Base-by-base conservation (phyloP, 108 stramenopile genomes). In the Conticribra weissflogii region DNA sequence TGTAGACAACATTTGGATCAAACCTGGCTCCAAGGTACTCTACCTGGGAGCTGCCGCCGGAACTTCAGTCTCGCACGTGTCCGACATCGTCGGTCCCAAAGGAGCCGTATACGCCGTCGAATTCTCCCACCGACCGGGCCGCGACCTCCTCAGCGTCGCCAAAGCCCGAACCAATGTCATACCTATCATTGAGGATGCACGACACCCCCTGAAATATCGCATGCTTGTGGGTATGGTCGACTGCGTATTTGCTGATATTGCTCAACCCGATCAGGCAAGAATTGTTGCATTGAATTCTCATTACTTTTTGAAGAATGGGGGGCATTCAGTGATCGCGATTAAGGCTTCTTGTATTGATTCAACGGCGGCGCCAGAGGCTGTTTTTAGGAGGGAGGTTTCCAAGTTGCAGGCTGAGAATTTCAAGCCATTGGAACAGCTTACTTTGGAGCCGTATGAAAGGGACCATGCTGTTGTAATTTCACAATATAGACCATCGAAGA, bases 191-290 rank as follows among this genome's bases (percentile, higher is more conserved):
- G 99, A 99, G 75, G 99, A 99, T 82, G 99, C 99, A 14, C 82
- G 99, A 36, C 99, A 99, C 86, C 99, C 99, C 24, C 88, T 98
- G 24, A 99, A 99, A 81, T 99, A 99, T 82, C 91, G 99, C 41
- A 99, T 99, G 99, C 78, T 98, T 57, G 93, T 98, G 63, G 98
- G 98, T 66, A 99, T 99, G 99, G 99, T 98, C 33, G 99, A 99
- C 72, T 74, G 76, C 60, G 92, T 99, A 55, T 99, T 99, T 85
- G 99, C 99, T 18, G 99, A 99, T 83, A 96, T 99, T 44, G 99
- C 99, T 1, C 99, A 99, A 78, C 98, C 99, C 14, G 99, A 99
- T 82, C 98, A 98, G 82, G 98, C 98, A 8, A 97, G 99, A 69
- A 99, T 99, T 70, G 99, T 99, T 50, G 98, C 97, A 17, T 79